These are phyloP conservation scores for Arxiozyma telluris DNA, from an alignment of 1,139 yeast genomes.

Conservation along the genomic window DNA sequence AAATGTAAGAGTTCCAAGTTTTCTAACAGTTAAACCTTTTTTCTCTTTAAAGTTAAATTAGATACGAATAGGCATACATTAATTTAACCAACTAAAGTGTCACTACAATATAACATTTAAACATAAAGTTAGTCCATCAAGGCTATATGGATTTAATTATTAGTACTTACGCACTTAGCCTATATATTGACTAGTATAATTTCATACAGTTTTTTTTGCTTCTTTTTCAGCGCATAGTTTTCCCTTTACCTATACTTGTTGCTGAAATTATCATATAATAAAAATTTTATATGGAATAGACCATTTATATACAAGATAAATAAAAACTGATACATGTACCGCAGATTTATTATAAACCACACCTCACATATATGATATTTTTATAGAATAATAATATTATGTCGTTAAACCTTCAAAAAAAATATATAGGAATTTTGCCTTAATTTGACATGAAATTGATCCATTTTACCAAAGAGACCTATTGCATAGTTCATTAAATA, in stretches of 20 bases:
- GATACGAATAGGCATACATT: not conserved
- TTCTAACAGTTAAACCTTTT: not conserved
- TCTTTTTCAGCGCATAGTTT: not conserved
- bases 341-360: not conserved
- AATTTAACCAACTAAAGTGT: too few species aligned
- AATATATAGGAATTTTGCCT: not conserved
- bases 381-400: too few species aligned
- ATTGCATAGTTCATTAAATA: too few species aligned
- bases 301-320: too few species aligned
- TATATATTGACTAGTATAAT: not conserved
- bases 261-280: too few species aligned
- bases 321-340: not conserved
- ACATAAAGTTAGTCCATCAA: too few species aligned
- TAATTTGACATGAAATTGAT: not conserved
- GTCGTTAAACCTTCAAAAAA: too few species aligned
- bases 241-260: not conserved
- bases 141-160: not conserved
- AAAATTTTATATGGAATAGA: too few species aligned
- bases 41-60: not conserved
- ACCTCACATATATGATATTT: not conserved
- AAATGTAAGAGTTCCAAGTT: conserved; percentile 33
- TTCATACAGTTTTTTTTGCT: not conserved
- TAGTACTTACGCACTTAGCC: not conserved
- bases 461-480: not conserved
- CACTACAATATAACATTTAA: too few species aligned